phyloP scores from a whole-genome alignment of 2,329 filamentous ascomycete species.

The Neonectria hederae region DNA sequence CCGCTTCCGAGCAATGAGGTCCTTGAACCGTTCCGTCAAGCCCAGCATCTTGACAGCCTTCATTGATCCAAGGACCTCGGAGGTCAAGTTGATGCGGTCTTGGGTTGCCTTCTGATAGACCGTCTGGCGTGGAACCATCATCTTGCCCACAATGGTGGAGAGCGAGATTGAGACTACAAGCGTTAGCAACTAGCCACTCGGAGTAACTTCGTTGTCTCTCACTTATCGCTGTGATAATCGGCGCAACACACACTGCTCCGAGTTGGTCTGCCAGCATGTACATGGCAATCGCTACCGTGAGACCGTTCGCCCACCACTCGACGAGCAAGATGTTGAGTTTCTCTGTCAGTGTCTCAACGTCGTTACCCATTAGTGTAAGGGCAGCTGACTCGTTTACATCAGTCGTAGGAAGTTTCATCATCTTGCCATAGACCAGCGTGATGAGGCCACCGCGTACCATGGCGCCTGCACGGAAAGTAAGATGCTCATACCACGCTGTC shows the following conservation, averaged over 20 bases:
- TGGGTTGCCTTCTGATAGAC: constrained; percentile 47
- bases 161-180: constrained; percentile 35
- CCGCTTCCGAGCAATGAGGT: constrained; percentile 38
- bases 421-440: constrained; percentile 44
- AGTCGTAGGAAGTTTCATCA: constrained; percentile 41
- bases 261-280: constrained; percentile 46
- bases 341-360: constrained; percentile 44
- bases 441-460: constrained; percentile 46
- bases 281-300: constrained; percentile 45
- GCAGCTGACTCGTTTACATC: constrained; percentile 44
- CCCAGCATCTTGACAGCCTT: constrained; percentile 50
- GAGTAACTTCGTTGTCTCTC: constrained; percentile 6
- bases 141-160: constrained; percentile 36
- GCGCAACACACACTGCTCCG: constrained; percentile 46
- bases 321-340: constrained; percentile 41
- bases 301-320: constrained; percentile 45
- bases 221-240: constrained; percentile 46
- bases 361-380: constrained; percentile 46
- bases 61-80: constrained; percentile 44
- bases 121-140: constrained; percentile 43
- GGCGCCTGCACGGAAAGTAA: constrained; percentile 43
- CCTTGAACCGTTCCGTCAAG: constrained; percentile 39
- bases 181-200: not conserved
- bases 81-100: constrained; percentile 46
- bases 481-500: constrained; percentile 48